Evolutionary conservation across 768 basidiomycete genomes (phyloP).

Genomic region (Sporobolomyces roseus): DNA sequence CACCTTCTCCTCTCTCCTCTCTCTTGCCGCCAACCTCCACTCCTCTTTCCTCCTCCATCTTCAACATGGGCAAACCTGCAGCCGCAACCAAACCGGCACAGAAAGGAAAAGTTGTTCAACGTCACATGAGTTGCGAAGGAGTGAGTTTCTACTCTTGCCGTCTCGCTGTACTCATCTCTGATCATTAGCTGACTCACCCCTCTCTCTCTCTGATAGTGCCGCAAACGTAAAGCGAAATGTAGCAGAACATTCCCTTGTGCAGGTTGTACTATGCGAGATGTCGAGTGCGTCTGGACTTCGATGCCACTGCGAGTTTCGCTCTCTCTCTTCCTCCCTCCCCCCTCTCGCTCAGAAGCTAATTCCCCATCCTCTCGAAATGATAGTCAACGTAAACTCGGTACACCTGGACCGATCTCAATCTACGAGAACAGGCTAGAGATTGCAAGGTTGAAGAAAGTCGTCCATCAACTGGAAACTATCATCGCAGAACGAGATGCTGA

Average conservation of each 20-base stretch:
- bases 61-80: not conserved
- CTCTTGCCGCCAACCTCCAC: not conserved
- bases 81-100: not conserved
- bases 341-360: not conserved
- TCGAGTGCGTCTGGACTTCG: constrained; percentile 11
- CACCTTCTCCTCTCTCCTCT: not conserved
- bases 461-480: constrained; percentile 10
- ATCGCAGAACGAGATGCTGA: constrained; percentile 10
- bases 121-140: constrained; percentile 8
- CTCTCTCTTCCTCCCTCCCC: not conserved
- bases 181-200: not conserved
- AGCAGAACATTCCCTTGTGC: constrained; percentile 3
- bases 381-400: not conserved
- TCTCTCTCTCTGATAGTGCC: not conserved
- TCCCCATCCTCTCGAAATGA: not conserved
- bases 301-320: not conserved
- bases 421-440: constrained; percentile 12
- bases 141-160: not conserved
- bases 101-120: not conserved
- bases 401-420: not conserved
- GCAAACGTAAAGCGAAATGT: constrained; percentile 14
- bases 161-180: not conserved
- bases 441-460: not conserved
- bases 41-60: not conserved
- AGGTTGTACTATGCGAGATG: not conserved